Base-by-base conservation (phyloP, 352 stramenopile genomes). In the Hyaloperonospora brassicae region DNA sequence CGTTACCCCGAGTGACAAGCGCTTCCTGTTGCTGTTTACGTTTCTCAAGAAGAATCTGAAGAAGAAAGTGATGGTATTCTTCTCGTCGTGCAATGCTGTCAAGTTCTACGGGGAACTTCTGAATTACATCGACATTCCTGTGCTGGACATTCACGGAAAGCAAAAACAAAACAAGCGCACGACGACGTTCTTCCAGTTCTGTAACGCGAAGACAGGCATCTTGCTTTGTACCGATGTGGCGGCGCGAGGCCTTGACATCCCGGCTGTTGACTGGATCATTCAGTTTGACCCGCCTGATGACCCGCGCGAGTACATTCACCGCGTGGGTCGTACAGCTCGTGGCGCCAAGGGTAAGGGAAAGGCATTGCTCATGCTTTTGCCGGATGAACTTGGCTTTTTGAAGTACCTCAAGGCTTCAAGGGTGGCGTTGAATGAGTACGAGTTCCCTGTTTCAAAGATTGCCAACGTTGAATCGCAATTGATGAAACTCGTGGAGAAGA, bases 31-130 rank as follows among this genome's bases (percentile, higher is more conserved):
- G 46, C 78, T 99, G 17, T 99, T 98, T 62, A 98, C 97, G 9
- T 99, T 99, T 73, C 69, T 99, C 24, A 98, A 98, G 68, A 98
- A 98, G 76, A 99, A 99, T 78, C 76, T 97, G 52, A 98, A 98
- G 64, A 98, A 99, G 66, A 99, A 99, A 67, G 95, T 98, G 49
- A 98, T 98, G 95, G 94, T 96, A 47, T 93, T 95, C 57, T 93
- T 95, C 44, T 92, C 78, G 52, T 89, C 79, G 4, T 95, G 85
- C 55, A 98, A 94, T 58, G 95, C 89, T 14, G 97, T 99, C 49
- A 98, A 99, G 67, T 99, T 98, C 61, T 97, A 99, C 76, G 80
- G 93, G 14, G 96, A 99, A 69, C 79, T 99, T 59, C 80, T 99
- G 7, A 99, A 99, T 73, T 99, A 99, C 75, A 98, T 99, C 59